Conservation (phyloP, 169 alveolate species). For the Eimeria sp. region DNA sequence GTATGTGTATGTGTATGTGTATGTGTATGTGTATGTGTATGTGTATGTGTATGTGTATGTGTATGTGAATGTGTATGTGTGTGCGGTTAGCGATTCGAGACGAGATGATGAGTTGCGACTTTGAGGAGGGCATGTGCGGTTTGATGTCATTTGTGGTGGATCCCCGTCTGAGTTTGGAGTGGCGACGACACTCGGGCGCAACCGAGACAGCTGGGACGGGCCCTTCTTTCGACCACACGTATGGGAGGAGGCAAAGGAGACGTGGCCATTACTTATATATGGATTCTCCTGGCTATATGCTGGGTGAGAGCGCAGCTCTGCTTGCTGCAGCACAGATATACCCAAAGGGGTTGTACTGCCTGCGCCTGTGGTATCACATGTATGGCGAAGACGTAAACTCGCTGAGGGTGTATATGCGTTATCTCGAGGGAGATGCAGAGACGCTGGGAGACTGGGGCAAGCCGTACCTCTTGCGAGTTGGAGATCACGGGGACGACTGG, state of each 20-base stretch:
- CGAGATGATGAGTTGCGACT: constrained; percentile 75
- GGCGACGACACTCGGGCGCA: constrained; percentile 66
- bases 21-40: background rate
- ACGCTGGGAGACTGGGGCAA: constrained; percentile 84
- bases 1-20: no score
- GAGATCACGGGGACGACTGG: constrained; percentile 88
- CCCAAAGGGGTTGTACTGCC: constrained; percentile 86
- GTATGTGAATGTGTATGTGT: background rate
- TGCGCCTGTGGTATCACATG: constrained; percentile 86
- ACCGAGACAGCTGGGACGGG: constrained; percentile 83
- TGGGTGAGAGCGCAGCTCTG: constrained; percentile 87
- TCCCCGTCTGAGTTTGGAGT: constrained; percentile 38
- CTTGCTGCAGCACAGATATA: constrained; percentile 83
- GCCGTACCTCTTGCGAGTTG: constrained; percentile 87
- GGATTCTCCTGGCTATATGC: constrained; percentile 88
- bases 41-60: background rate
- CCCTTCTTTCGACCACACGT: constrained; percentile 86
- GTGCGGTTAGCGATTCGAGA: constrained; percentile 16
- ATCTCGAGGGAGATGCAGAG: constrained; percentile 62
- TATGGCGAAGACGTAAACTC: constrained; percentile 87
- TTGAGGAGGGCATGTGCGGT: constrained; percentile 79
- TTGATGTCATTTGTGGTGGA: constrained; percentile 61
- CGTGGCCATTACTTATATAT: constrained; percentile 84
- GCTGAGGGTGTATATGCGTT: constrained; percentile 85
- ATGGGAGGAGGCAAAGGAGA: constrained; percentile 70